A percentile compares a stretch with the other conserved stretches of the same genome.
phyloP scores from a whole-genome alignment of 352 stramenopile species.

The Phytopythium litorale region DNA sequence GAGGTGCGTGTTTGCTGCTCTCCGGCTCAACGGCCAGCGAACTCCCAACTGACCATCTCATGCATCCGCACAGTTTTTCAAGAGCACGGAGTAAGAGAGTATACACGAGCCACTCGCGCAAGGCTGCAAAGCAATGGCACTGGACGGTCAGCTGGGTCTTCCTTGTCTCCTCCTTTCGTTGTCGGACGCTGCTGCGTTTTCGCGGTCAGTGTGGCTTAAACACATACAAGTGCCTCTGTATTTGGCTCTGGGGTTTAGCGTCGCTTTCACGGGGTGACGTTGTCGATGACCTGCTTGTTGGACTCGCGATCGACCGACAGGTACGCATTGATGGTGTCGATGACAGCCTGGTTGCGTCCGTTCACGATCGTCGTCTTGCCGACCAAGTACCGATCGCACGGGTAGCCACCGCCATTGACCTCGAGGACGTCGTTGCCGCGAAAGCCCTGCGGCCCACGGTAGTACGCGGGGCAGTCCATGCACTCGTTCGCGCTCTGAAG shows the following conservation, averaged over 20 bases:
- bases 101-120: neutral
- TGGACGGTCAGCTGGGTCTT: neutral
- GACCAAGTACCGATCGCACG: slow-evolving; percentile 51
- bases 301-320: neutral
- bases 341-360: slow-evolving; percentile 14
- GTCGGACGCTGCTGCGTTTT: neutral
- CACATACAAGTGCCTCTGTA: neutral
- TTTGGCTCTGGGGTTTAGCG: neutral
- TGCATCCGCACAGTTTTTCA: slow-evolving; percentile 32
- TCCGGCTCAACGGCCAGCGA: too few species aligned
- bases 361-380: slow-evolving; percentile 37
- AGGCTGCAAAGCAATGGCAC: neutral
- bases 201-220: neutral
- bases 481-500: slow-evolving; percentile 57
- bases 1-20: slow-evolving; percentile 31
- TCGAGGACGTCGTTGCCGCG: slow-evolving; percentile 46
- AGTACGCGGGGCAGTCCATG: slow-evolving; percentile 45
- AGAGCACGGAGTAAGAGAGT: slow-evolving; percentile 17
- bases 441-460: slow-evolving; percentile 54
- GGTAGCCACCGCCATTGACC: slow-evolving; percentile 42
- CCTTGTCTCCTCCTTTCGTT: neutral
- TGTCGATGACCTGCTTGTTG: slow-evolving; percentile 3
- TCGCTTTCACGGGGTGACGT: neutral
- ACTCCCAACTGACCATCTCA: neutral
- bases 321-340: neutral